phyloP scores from a whole-genome alignment of 2,329 filamentous ascomycete genomes.

The Decorospora gaudefroyi region DNA sequence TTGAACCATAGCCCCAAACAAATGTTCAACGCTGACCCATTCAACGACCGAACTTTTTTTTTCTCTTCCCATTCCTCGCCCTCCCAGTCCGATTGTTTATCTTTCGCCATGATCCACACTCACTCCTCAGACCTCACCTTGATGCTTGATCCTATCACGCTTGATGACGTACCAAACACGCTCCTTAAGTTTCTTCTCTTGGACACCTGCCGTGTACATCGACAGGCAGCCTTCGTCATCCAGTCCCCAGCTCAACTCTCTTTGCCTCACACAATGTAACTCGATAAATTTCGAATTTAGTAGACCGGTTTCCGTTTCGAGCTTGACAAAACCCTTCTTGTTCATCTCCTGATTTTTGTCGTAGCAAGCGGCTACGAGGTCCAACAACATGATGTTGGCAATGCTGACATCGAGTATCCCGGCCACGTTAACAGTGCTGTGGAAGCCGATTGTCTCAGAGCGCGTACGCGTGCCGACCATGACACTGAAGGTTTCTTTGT shows the following conservation, averaged over 20 bases:
- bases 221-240: conserved; percentile 1
- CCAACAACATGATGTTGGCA: not conserved
- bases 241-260: not conserved
- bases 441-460: not conserved
- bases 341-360: no score
- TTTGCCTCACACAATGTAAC: not conserved
- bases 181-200: not conserved
- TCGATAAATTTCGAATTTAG: not conserved
- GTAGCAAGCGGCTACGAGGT: not conserved
- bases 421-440: no score
- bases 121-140: not conserved
- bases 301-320: not conserved
- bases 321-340: not conserved
- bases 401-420: not conserved
- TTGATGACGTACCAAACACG: conserved; percentile 1
- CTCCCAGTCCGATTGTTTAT: no score
- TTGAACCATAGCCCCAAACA: no score
- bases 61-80: not conserved
- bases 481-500: not conserved
- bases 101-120: no score
- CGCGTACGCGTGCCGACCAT: not conserved
- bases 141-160: not conserved
- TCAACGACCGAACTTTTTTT: no score
- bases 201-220: not conserved
- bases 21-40: no score